Base-by-base conservation (phyloP, 78 protist species). In the Mastigamoeba balamuthi region DNA sequence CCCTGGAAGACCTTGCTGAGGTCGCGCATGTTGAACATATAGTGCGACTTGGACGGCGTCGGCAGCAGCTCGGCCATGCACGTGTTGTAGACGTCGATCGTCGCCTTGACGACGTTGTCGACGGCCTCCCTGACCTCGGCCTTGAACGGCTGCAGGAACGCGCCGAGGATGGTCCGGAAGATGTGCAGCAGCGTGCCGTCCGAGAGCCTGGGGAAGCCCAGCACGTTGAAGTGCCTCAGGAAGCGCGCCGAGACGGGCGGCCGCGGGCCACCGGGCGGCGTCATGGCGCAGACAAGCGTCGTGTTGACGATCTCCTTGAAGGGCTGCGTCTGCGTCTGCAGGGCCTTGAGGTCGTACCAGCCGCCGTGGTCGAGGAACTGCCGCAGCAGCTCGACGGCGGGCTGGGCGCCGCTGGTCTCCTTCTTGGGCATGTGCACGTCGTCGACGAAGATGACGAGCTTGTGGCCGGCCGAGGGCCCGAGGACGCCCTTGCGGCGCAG, bases 11-110 rank as follows among this genome's bases (percentile, higher is more conserved):
- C 92, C 27, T 83, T 86, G 25, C 90, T 4, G 4, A 95, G 70
- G 44, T 92, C 98, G 25, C 98, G 85, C 75, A 95, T 53, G 85
- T 92, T 95, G 95, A 92, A 95, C 6, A 95, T 88, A 83, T 95
- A 95, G 80, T 95, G 98, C n/a, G 88, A 76, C 67, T 87, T 85
- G 30, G 72, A 58, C 0, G 95, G 98, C 1, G 96, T 92, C 9
- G 98, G 98, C 8, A 88, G 81, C 63, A 93, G 76, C 43, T 58
- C 77, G 1, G 6, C 25, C 48, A 40, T 2, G 35, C 66, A 74
- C 2, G 43, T 30, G 40, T 38, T 8, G 84, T 69, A 90, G 44
- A 86, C 75, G 3, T 3, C 64, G 37, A 86, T 71, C 28, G 91
- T 80, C 23, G 85, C 75, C 6, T 42, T 35, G 10, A 85, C 82